A percentile compares a stretch with the other conserved stretches of the same genome.
These are phyloP conservation scores for Cephalotrichum gorgonifer DNA, from an alignment of 2,329 filamentous ascomycete genomes.

Conservation along the genomic window DNA sequence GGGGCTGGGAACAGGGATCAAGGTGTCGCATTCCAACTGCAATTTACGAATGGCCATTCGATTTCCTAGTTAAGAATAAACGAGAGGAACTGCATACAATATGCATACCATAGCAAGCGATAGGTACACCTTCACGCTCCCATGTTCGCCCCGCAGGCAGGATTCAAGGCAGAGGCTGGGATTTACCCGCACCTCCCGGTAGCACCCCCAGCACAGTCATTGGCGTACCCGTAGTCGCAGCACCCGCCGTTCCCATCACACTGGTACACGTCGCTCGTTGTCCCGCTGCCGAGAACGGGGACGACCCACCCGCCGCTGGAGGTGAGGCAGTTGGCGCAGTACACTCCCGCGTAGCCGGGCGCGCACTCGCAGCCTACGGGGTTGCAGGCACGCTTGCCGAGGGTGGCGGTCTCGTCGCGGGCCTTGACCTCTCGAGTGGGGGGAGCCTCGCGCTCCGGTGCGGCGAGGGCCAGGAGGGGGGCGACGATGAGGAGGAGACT, in stretches of 20 bases:
- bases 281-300: not conserved
- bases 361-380: constrained; percentile 5
- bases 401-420: not conserved
- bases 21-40: not conserved
- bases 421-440: not conserved
- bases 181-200: not conserved
- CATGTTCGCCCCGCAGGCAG: too few species aligned
- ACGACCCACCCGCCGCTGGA: not conserved
- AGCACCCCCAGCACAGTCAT: constrained; percentile 8
- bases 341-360: constrained; percentile 1
- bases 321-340: constrained; percentile 2
- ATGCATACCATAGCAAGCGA: not conserved
- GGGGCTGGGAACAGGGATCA: too few species aligned
- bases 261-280: constrained; percentile 10
- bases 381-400: constrained; percentile 3
- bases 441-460: not conserved
- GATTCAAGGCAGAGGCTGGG: not conserved
- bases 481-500: not conserved
- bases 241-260: constrained; percentile 11
- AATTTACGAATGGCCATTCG: not conserved
- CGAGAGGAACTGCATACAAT: not conserved
- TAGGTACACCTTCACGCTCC: not conserved
- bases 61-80: not conserved
- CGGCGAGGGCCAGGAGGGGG: not conserved
- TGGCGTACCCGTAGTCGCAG: constrained; percentile 12